Base-by-base conservation (phyloP, 2,329 filamentous ascomycete genomes). In the Pestalotiopsis sp. region DNA sequence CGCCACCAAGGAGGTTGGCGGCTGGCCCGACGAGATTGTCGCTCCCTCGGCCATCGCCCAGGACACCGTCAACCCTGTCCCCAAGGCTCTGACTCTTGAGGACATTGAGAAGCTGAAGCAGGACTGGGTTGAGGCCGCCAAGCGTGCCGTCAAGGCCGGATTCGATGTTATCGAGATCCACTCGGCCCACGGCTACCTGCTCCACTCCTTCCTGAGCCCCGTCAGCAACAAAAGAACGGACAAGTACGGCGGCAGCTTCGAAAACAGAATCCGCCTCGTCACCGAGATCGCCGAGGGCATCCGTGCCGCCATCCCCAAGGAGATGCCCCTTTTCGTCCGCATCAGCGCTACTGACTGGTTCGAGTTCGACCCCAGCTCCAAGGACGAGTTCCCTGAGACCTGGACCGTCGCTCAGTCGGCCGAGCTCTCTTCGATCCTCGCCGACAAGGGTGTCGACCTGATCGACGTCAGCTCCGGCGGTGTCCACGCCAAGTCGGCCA, bases 171-270 rank as follows among this genome's bases (percentile, higher is more conserved):
- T 93, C 17, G 91, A 90, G 78, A 89, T 97, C 65, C 93, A 96
- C 81, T 88, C 86, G 72, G 93, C 93, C 0, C 93, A 96, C 75
- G 93, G 93, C 0, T 96, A 95, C 76, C 85, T 96, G 0, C 81
- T 95, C 0, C 89, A 90, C 74, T 81, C 83, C 2, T 96, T 95
- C 83, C 70, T 94, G 3, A 90, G 88, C 0, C 92, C 93, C 0
- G 86, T 86, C 0, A 85, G 85, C 20, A 97, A 96, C 80, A 82
- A 87, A 64, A 86, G 93, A 17, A 92, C 84, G 0, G 91, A 93
- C 75, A 74, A 84, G 67, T 93, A 93, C 73, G 91, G 91, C n/a
- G 91, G 91, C 2, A 87, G 83, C 60, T 91, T 92, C 71, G 90
- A 92, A 81, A 95, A 95, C 80, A 87, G 93, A 56, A 87, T 84